Evolutionary conservation across 129 eudicot genomes (phyloP).

Genomic region (Artemisia annua): DNA sequence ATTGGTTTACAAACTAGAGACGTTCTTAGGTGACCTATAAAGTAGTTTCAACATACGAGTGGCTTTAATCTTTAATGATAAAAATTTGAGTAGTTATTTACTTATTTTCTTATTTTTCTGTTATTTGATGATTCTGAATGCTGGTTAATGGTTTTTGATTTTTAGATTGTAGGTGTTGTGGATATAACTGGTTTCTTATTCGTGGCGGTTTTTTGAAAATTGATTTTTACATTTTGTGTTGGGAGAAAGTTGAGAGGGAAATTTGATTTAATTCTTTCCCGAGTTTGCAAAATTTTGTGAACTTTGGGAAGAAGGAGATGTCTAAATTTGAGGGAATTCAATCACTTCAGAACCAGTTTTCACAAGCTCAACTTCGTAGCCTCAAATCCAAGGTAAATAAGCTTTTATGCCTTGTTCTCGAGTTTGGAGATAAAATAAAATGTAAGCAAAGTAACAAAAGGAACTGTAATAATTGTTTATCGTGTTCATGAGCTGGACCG

Average conservation of each 20-base stretch:
- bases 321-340: constrained; percentile 82
- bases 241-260: constrained; percentile 13
- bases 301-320: constrained; percentile 61
- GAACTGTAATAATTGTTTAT: not conserved
- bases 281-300: constrained; percentile 39
- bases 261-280: constrained; percentile 32
- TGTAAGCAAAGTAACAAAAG: not conserved
- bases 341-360: constrained; percentile 84
- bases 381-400: constrained; percentile 65
- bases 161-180: constrained; percentile 17
- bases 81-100: not conserved
- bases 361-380: constrained; percentile 84
- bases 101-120: not conserved
- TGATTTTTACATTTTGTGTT: constrained; percentile 8
- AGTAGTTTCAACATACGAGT: too few relatives aligned
- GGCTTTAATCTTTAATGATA: too few relatives aligned
- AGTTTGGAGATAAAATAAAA: not conserved
- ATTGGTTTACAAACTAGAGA: too few relatives aligned
- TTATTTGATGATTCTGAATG: constrained; percentile 18
- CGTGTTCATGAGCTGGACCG: too few relatives aligned
- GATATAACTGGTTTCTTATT: constrained; percentile 21
- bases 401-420: not conserved
- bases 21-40: too few relatives aligned
- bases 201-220: constrained; percentile 18
- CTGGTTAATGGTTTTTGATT: constrained; percentile 16